Evolutionary conservation across 805 yeast genomes (phyloP), one percentile per base, ranked within the genome.

Genomic region (Saitoella complicata): DNA sequence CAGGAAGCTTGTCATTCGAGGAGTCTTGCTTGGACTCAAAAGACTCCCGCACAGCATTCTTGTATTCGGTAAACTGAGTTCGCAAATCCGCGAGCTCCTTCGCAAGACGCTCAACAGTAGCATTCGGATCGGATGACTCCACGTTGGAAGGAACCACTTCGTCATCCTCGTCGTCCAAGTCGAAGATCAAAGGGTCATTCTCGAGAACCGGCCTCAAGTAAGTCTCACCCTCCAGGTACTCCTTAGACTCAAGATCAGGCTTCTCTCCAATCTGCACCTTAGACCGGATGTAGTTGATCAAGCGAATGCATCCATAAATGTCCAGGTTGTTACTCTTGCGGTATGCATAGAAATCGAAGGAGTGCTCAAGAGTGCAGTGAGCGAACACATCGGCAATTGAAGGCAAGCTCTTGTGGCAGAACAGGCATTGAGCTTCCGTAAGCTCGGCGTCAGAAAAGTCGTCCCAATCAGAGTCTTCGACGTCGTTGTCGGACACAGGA

Each of bases 201-300:
- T 50, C 51, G 40, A 55, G 31, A 10, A 46, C 54, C 3, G 58
- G 59, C 34, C 49, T 56, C 44, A 55, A 41, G 37, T 48, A 53
- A 37, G 46, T 48, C 32, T 53, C 54, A 5, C 45, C 46, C 32
- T 49, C 51, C n/a, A 53, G 44, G 32, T 51, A 49, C 10, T 38
- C 31, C 21, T 11, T 12, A 11, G 37, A n/a, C 5, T 30, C 37
- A 6, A 45, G 32, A 13, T 46, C 50, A 7, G 51, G 49, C n/a
- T 33, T 35, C 5, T 41, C 40, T 9, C 45, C 49, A 13, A 37
- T 37, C 32, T 39, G 38, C 32, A 47, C 57, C 40, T 51, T 45
- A 29, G 44, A 41, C 33, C 59, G 52, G 29, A 56, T 44, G 43
- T 56, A 56, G 39, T 56, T 56, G 36, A 56, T 46, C 11, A 56